These are phyloP conservation scores for Papiliotrema flavescens DNA, from an alignment of 1,284 basidiomycete genomes.

Conservation along the genomic window DNA sequence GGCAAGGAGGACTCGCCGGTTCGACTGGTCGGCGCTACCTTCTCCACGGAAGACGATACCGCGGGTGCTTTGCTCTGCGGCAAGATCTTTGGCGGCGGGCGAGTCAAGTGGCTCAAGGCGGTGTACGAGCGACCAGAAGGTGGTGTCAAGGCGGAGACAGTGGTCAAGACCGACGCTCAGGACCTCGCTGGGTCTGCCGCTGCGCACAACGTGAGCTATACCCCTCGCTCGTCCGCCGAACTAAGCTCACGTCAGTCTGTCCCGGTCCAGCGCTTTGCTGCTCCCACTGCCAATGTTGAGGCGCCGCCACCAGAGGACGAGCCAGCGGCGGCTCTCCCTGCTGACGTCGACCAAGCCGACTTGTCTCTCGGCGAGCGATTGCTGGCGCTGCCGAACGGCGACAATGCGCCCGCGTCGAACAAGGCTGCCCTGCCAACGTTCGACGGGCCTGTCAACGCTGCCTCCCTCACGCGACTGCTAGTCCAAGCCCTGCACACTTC, in stretches of 20 bases:
- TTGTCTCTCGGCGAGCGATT: slow-evolving; percentile 83
- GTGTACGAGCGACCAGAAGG: slow-evolving; percentile 59
- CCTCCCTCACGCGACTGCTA: slow-evolving; percentile 87
- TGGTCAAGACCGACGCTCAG: slow-evolving; percentile 53
- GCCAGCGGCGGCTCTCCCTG: slow-evolving; percentile 47
- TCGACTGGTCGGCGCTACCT: slow-evolving; percentile 28
- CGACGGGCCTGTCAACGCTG: slow-evolving; percentile 63
- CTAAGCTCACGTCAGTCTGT: slow-evolving; percentile 11
- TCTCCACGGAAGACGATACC: slow-evolving; percentile 50
- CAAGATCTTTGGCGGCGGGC: slow-evolving; percentile 60
- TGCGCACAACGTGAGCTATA: slow-evolving; percentile 22
- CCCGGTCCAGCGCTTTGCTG: slow-evolving; percentile 42
- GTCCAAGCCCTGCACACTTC: slow-evolving; percentile 96
- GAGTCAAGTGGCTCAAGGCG: slow-evolving; percentile 63
- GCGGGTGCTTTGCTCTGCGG: slow-evolving; percentile 58
- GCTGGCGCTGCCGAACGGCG: slow-evolving; percentile 61
- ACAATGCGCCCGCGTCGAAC: slow-evolving; percentile 15
- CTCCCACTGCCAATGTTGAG: slow-evolving; percentile 32
- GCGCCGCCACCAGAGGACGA: slow-evolving; percentile 34
- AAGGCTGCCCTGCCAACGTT: slow-evolving; percentile 20
- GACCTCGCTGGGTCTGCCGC: slow-evolving; percentile 43
- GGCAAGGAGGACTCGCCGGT: slow-evolving; percentile 39
- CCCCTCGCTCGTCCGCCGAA: not conserved
- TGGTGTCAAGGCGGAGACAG: slow-evolving; percentile 39
- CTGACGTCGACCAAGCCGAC: slow-evolving; percentile 82